phyloP scores from a whole-genome alignment of 73 alveolate species.

The Paramecium octaurelia region DNA sequence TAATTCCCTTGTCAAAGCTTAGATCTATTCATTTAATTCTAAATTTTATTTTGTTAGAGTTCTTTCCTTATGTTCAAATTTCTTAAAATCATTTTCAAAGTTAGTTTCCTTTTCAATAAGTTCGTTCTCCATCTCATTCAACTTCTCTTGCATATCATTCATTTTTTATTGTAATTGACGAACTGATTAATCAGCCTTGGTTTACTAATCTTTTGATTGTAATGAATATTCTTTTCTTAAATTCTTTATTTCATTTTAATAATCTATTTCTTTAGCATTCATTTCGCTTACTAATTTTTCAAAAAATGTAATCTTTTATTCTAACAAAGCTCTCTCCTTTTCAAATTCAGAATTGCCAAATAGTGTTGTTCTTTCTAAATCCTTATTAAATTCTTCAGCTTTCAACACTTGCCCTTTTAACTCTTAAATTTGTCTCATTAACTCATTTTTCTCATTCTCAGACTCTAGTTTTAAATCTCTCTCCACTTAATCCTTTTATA shows the following conservation, averaged over 20 bases:
- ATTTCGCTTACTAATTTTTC: conserved; percentile 65
- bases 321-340: conserved; percentile 84
- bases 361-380: conserved; percentile 70
- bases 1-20: conserved; percentile 26
- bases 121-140: conserved; percentile 54
- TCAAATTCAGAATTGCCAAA: conserved; percentile 73
- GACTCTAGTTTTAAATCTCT: conserved; percentile 72
- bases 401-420: conserved; percentile 62
- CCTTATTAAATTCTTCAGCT: conserved; percentile 75
- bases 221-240: conserved; percentile 55
- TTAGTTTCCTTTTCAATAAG: conserved; percentile 20
- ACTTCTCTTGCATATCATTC: conserved; percentile 52
- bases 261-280: conserved; percentile 57
- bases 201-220: conserved; percentile 16
- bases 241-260: conserved; percentile 55
- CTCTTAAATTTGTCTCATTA: conserved; percentile 69
- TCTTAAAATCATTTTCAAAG: conserved; percentile 52
- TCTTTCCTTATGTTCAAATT: conserved; percentile 55
- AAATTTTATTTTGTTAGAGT: conserved; percentile 17
- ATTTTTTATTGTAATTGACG: conserved; percentile 16
- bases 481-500: conserved; percentile 74
- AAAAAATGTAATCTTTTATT: conserved; percentile 77
- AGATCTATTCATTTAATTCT: conserved; percentile 42
- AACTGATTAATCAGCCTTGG: conserved; percentile 19
- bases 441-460: conserved; percentile 70